phyloP scores from a whole-genome alignment of 225 moss, liverwort and hornwort genomes.

The Pseudoscleropodium purum region DNA sequence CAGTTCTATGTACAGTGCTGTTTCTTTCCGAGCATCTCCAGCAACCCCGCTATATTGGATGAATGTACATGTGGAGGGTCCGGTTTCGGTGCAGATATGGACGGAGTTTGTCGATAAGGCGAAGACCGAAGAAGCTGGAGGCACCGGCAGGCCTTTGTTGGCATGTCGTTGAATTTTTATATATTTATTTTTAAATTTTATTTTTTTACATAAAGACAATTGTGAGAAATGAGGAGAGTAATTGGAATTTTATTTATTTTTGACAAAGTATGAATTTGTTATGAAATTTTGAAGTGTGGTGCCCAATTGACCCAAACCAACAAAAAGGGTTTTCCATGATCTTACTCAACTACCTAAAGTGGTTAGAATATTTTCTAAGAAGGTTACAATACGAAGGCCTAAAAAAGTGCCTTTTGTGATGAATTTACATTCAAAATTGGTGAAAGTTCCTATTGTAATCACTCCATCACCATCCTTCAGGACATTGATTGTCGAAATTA shows the following conservation, averaged over 20 bases:
- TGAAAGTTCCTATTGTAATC: not conserved
- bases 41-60: not conserved
- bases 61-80: not conserved
- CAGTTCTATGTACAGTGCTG: not conserved
- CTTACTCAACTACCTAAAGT: too few relatives aligned
- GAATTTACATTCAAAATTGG: not conserved
- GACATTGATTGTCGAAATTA: accelerated
- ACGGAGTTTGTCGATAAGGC: not conserved
- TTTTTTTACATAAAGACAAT: not conserved
- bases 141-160: not conserved
- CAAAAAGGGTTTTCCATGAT: too few relatives aligned
- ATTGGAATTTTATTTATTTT: not conserved
- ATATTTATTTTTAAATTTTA: too few relatives aligned
- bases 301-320: not conserved
- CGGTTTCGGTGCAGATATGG: not conserved
- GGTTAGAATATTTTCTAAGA: not conserved
- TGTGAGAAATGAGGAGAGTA: not conserved
- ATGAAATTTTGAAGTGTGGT: not conserved
- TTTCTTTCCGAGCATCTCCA: not conserved
- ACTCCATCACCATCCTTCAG: not conserved
- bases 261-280: not conserved
- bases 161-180: too few relatives aligned
- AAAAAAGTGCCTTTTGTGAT: not conserved
- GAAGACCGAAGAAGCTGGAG: not conserved
- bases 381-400: not conserved